These are phyloP conservation scores for Colletotrichum sublineola DNA, from an alignment of 2,329 filamentous ascomycete species.

Conservation along the genomic window DNA sequence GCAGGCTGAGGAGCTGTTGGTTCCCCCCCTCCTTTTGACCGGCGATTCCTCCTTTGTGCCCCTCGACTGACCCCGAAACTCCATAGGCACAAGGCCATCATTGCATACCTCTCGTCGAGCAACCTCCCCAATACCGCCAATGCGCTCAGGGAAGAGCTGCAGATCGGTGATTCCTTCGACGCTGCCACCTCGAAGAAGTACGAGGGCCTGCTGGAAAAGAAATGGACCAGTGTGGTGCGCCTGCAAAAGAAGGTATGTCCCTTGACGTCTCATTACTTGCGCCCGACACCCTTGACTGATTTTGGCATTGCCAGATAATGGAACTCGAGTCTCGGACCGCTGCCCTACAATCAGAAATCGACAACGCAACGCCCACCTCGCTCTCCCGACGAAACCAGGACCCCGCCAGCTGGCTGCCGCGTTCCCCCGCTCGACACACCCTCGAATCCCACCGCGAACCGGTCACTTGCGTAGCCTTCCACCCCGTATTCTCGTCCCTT, in stretches of 20 bases:
- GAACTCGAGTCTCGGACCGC: constrained; percentile 85
- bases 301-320: constrained; percentile 78
- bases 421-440: constrained; percentile 82
- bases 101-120: constrained; percentile 85
- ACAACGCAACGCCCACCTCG: constrained; percentile 82
- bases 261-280: neutral
- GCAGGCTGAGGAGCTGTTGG: constrained; percentile 89
- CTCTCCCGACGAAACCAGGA: constrained; percentile 86
- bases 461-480: constrained; percentile 91
- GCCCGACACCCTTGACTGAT: constrained; percentile 9
- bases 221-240: constrained; percentile 96
- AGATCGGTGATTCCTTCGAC: constrained; percentile 79
- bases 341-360: constrained; percentile 83
- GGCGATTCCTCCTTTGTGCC: neutral
- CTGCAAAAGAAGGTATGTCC: constrained; percentile 88
- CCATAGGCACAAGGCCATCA: constrained; percentile 88
- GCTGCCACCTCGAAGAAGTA: constrained; percentile 91
- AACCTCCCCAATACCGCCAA: constrained; percentile 78
- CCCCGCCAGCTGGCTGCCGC: constrained; percentile 87
- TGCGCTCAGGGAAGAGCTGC: constrained; percentile 82
- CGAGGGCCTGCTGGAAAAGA: constrained; percentile 94
- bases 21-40: constrained; percentile 4
- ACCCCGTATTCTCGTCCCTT: constrained; percentile 90
- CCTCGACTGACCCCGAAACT: constrained; percentile 44
- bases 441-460: constrained; percentile 85